These are phyloP conservation scores for Apiospora sp. DNA, from an alignment of 2,329 filamentous ascomycete species.

Conservation along the genomic window DNA sequence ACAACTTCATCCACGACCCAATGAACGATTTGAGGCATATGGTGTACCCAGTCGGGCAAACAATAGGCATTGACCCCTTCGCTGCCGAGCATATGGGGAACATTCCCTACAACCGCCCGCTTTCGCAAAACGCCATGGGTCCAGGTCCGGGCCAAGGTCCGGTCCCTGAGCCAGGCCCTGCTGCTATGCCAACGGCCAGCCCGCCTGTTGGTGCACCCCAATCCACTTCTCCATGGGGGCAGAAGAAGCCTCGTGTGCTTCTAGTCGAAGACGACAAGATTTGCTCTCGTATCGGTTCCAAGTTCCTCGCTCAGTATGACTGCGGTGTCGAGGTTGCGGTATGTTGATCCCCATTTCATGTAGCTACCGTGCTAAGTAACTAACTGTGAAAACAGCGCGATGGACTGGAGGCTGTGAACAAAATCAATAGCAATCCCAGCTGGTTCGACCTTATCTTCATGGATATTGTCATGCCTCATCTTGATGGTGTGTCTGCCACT, in stretches of 20 bases:
- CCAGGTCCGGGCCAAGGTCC: slow-evolving; percentile 36
- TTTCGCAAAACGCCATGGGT: slow-evolving; percentile 55
- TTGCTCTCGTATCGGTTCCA: slow-evolving; percentile 72
- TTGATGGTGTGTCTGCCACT: slow-evolving; percentile 94
- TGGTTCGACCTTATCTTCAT: slow-evolving; percentile 78
- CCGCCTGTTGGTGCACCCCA: slow-evolving; percentile 37
- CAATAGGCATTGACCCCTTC: slow-evolving; percentile 92
- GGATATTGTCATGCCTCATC: slow-evolving; percentile 97
- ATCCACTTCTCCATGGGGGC: slow-evolving; percentile 62
- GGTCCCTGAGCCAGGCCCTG: slow-evolving; percentile 47
- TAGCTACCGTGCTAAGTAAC: slow-evolving; percentile 33
- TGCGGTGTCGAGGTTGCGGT: slow-evolving; percentile 74
- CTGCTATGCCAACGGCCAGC: slow-evolving; percentile 45
- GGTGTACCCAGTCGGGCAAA: slow-evolving; percentile 91
- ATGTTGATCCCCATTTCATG: slow-evolving; percentile 43
- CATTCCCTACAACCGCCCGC: slow-evolving; percentile 84
- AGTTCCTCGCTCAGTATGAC: slow-evolving; percentile 71
- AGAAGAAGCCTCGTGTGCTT: slow-evolving; percentile 78
- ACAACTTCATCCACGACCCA: slow-evolving; percentile 58
- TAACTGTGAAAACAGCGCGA: slow-evolving; percentile 66
- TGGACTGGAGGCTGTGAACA: slow-evolving; percentile 89
- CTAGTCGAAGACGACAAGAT: slow-evolving; percentile 85
- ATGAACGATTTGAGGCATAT: slow-evolving; percentile 68
- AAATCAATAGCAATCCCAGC: slow-evolving; percentile 65
- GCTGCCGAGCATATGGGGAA: slow-evolving; percentile 94